Percentiles rank a stretch among this genome's conserved stretches.
These are phyloP conservation scores for Nannochloris sp. DNA, from an alignment of 139 green algal genomes.

Conservation along the genomic window DNA sequence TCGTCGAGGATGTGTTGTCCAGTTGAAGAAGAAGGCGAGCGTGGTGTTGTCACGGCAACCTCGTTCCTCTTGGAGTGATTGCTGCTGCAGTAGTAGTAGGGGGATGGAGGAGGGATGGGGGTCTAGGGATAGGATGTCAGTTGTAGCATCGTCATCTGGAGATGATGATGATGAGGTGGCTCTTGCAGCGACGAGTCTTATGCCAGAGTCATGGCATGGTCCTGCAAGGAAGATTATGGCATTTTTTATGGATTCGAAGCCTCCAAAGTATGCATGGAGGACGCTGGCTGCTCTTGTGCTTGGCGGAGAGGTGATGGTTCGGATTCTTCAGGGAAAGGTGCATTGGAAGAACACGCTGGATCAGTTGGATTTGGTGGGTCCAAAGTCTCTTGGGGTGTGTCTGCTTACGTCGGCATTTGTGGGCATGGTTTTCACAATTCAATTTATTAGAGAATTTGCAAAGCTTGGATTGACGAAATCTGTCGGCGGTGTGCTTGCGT, in stretches of 20 bases:
- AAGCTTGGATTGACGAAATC: slow-evolving; percentile 87
- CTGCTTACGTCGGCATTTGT: slow-evolving; percentile 94
- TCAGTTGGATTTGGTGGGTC: slow-evolving; percentile 90
- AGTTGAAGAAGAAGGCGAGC: too few relatives aligned
- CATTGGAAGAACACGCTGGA: slow-evolving; percentile 82
- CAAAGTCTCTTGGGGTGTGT: slow-evolving; percentile 81
- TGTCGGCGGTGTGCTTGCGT: slow-evolving; percentile 90
- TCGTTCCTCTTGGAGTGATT: too few relatives aligned
- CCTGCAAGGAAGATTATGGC: background rate
- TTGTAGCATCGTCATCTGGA: too few relatives aligned
- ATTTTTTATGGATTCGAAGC: slow-evolving; percentile 6
- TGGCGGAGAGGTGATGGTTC: slow-evolving; percentile 62
- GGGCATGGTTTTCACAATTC: slow-evolving; percentile 99
- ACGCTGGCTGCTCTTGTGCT: slow-evolving; percentile 66
- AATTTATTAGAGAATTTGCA: slow-evolving; percentile 86
- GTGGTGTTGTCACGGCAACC: too few relatives aligned
- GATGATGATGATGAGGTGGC: background rate
- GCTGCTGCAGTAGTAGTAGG: too few relatives aligned
- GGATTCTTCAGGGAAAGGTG: slow-evolving; percentile 75
- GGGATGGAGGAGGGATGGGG: too few relatives aligned
- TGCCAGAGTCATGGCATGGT: background rate
- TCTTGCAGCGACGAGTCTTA: background rate
- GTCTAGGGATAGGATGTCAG: too few relatives aligned
- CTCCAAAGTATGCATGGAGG: slow-evolving; percentile 72
- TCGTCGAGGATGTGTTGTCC: too few relatives aligned